Evolutionary conservation across 139 green algal species (phyloP).

Genomic region (Tetradesmus lagerheimii): DNA sequence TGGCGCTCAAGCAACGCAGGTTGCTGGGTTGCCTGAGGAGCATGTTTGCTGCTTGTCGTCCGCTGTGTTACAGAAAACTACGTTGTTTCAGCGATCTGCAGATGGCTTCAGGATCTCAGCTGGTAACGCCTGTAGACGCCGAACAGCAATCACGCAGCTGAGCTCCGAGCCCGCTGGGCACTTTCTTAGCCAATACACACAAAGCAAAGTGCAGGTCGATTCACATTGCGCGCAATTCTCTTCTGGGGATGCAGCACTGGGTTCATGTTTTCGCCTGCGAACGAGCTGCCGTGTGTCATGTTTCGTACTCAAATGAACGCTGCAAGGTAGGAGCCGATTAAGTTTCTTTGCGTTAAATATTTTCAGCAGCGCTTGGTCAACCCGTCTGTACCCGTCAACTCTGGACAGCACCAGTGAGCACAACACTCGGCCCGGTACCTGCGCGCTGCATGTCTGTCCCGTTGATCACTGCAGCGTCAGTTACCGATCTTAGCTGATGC

Average conservation of each 20-base stretch:
- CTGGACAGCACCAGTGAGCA: slow-evolving; percentile 16
- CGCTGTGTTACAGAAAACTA: not conserved
- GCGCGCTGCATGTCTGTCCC: not conserved
- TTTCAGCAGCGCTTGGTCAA: too few relatives aligned
- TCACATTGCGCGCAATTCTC: not conserved
- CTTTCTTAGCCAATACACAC: not conserved
- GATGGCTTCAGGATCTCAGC: not conserved
- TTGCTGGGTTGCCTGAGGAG: slow-evolving; percentile 13
- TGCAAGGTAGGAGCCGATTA: too few relatives aligned
- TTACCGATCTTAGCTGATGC: not conserved
- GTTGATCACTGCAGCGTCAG: not conserved
- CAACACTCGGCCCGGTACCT: too few relatives aligned
- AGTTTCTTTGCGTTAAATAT: not conserved
- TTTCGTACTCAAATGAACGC: too few relatives aligned
- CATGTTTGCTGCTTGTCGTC: slow-evolving; percentile 3
- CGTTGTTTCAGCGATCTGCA: not conserved
- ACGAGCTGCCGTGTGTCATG: not conserved
- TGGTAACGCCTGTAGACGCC: not conserved
- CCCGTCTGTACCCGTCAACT: not conserved
- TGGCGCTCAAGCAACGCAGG: slow-evolving; percentile 15
- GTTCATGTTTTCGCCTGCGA: not conserved
- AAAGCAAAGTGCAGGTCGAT: not conserved
- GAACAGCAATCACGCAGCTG: not conserved
- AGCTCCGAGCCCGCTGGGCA: not conserved
- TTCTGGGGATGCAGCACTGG: not conserved